Percentiles rank a stretch among this genome's conserved stretches.
Conservation (phyloP, 108 stramenopile species). For the Licmophora abbreviata region DNA sequence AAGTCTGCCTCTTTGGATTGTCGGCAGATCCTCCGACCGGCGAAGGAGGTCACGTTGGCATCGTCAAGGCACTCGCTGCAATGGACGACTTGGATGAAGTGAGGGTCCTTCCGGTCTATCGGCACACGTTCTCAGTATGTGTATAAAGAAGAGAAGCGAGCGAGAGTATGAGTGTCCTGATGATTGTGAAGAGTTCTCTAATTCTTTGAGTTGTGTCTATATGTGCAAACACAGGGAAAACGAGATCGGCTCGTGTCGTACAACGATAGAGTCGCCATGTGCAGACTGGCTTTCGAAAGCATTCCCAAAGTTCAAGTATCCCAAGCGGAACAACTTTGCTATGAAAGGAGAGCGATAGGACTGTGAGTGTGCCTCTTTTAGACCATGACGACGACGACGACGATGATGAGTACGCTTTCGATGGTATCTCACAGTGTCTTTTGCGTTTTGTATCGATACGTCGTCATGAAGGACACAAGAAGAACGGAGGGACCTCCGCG, state of each 20-base stretch:
- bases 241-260: conserved; percentile 52
- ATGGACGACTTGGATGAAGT: conserved; percentile 52
- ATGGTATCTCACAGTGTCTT: too few relatives aligned
- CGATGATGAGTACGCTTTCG: background rate
- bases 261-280: conserved; percentile 64
- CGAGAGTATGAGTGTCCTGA: background rate
- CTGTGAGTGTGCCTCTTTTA: conserved; percentile 36
- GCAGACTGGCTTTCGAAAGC: conserved; percentile 44
- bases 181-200: background rate
- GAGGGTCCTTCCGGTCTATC: conserved; percentile 70
- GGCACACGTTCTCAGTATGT: conserved; percentile 63
- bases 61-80: conserved; percentile 30
- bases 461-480: background rate
- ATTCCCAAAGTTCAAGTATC: conserved; percentile 54
- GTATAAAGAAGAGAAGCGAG: background rate
- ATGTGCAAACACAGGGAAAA: conserved; percentile 25
- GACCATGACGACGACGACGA: background rate
- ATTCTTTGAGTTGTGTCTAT: background rate
- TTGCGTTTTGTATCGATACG: background rate
- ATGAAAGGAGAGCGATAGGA: conserved; percentile 22
- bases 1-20: conserved; percentile 72
- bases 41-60: conserved; percentile 66
- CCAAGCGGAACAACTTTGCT: conserved; percentile 55
- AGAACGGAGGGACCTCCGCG: conserved; percentile 16
- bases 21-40: conserved; percentile 87